Conservation (phyloP, 2,329 filamentous ascomycete species). For the Helminthosporium solani region DNA sequence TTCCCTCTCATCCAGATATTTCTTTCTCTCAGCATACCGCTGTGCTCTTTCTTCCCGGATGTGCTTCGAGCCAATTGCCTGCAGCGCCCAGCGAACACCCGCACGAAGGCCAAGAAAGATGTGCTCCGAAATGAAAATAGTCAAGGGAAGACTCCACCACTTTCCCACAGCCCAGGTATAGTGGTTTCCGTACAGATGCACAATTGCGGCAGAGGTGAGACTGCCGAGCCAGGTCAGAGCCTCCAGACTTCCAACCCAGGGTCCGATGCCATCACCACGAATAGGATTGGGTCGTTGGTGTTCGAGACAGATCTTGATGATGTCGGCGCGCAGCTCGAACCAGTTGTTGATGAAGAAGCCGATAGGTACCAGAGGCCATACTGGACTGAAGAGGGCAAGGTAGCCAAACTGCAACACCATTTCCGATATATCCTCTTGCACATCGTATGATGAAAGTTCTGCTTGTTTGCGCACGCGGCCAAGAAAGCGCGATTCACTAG, state of each 20-base stretch:
- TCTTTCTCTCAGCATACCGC: slow-evolving; percentile 29
- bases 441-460: slow-evolving; percentile 31
- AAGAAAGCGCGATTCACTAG: slow-evolving; percentile 32
- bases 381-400: slow-evolving; percentile 36
- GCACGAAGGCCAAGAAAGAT: slow-evolving; percentile 35
- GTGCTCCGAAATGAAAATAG: slow-evolving; percentile 35
- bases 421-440: slow-evolving; percentile 37
- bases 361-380: slow-evolving; percentile 38
- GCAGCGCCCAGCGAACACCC: slow-evolving; percentile 26
- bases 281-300: slow-evolving; percentile 29
- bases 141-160: slow-evolving; percentile 34
- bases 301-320: slow-evolving; percentile 37
- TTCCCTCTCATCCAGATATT: slow-evolving; percentile 30
- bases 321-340: slow-evolving; percentile 38
- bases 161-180: slow-evolving; percentile 17
- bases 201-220: slow-evolving; percentile 34
- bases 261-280: slow-evolving; percentile 35
- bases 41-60: slow-evolving; percentile 28
- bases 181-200: slow-evolving; percentile 32
- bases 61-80: slow-evolving; percentile 31
- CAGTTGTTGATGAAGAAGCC: slow-evolving; percentile 42
- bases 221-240: slow-evolving; percentile 37
- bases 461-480: slow-evolving; percentile 32
- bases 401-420: slow-evolving; percentile 42
- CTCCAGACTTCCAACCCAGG: slow-evolving; percentile 36